Evolutionary conservation across 2,329 filamentous ascomycete species (phyloP).

Genomic region (Alternaria burnsii): DNA sequence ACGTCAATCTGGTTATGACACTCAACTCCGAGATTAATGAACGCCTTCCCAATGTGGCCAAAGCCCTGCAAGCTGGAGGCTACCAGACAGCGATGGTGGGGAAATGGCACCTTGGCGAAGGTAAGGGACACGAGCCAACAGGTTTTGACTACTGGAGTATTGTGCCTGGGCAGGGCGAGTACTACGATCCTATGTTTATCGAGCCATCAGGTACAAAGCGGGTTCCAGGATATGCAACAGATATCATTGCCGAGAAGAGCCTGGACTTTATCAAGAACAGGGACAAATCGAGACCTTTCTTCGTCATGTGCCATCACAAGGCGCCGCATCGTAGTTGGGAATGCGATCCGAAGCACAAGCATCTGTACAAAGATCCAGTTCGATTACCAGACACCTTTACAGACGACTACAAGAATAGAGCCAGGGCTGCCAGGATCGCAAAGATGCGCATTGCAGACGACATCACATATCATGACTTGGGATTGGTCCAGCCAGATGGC

Average conservation of each 20-base stretch:
- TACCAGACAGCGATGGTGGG: slow-evolving; percentile 64
- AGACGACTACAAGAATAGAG: slow-evolving; percentile 65
- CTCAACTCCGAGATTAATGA: slow-evolving; percentile 61
- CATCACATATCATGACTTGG: slow-evolving; percentile 60
- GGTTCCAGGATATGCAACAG: slow-evolving; percentile 59
- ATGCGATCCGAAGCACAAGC: slow-evolving; percentile 59
- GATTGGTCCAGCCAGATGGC: slow-evolving; percentile 62
- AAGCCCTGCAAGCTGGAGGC: slow-evolving; percentile 57
- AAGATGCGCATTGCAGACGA: slow-evolving; percentile 64
- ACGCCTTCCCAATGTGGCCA: slow-evolving; percentile 61
- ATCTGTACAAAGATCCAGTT: slow-evolving; percentile 59
- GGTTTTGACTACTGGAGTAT: slow-evolving; percentile 59
- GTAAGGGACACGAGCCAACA: slow-evolving; percentile 55
- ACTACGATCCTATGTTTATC: slow-evolving; percentile 62
- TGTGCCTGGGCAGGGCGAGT: slow-evolving; percentile 62
- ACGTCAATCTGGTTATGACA: slow-evolving; percentile 63
- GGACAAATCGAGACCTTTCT: slow-evolving; percentile 55
- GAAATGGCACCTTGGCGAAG: slow-evolving; percentile 65
- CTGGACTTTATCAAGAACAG: slow-evolving; percentile 40
- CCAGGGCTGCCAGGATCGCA: slow-evolving; percentile 58
- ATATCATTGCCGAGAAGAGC: slow-evolving; percentile 62
- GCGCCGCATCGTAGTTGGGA: slow-evolving; percentile 64
- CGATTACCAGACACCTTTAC: slow-evolving; percentile 61
- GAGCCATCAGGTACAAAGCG: slow-evolving; percentile 46
- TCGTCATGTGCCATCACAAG: slow-evolving; percentile 66